A percentile compares a stretch with the other conserved stretches of the same genome.
phyloP scores from a whole-genome alignment of 108 stramenopile species.

The Cyclostephanos tholiformis region DNA sequence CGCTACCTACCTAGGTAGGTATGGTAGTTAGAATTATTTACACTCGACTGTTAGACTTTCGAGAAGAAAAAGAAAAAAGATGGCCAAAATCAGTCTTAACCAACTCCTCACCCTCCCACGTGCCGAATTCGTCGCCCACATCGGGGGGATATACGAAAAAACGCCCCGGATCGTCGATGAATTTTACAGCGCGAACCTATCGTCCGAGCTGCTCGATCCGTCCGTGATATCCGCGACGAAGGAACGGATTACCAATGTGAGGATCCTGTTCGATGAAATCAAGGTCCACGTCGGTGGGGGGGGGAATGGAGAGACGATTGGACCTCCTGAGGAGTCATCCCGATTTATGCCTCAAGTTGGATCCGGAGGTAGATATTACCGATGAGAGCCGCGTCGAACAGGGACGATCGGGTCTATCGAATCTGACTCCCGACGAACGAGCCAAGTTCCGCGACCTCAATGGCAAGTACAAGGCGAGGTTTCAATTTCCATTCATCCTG shows the following conservation, averaged over 20 bases:
- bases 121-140: slow-evolving; percentile 55
- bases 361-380: slow-evolving; percentile 50
- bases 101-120: slow-evolving; percentile 37
- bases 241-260: slow-evolving; percentile 51
- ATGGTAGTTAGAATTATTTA: too few species aligned
- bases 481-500: slow-evolving; percentile 84
- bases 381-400: slow-evolving; percentile 81
- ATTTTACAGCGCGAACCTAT: slow-evolving; percentile 48
- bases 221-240: slow-evolving; percentile 21
- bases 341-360: slow-evolving; percentile 47
- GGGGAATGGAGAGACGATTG: slow-evolving; percentile 59
- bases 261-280: slow-evolving; percentile 62
- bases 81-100: slow-evolving; percentile 29
- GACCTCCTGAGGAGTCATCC: slow-evolving; percentile 77
- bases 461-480: slow-evolving; percentile 64
- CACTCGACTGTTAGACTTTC: too few species aligned
- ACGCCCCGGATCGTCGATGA: slow-evolving; percentile 77
- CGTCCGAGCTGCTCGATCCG: slow-evolving; percentile 11
- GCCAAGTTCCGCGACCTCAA: slow-evolving; percentile 61
- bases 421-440: slow-evolving; percentile 68
- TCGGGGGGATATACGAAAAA: slow-evolving; percentile 89
- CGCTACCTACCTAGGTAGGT: too few species aligned
- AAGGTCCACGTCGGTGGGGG: slow-evolving; percentile 58
- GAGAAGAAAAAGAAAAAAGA: too few species aligned
- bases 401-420: slow-evolving; percentile 66